Percentiles rank a stretch among this genome's conserved stretches.
These are phyloP conservation scores for Trichoderma gamsii DNA, from an alignment of 495 filamentous ascomycete species.

Conservation along the genomic window DNA sequence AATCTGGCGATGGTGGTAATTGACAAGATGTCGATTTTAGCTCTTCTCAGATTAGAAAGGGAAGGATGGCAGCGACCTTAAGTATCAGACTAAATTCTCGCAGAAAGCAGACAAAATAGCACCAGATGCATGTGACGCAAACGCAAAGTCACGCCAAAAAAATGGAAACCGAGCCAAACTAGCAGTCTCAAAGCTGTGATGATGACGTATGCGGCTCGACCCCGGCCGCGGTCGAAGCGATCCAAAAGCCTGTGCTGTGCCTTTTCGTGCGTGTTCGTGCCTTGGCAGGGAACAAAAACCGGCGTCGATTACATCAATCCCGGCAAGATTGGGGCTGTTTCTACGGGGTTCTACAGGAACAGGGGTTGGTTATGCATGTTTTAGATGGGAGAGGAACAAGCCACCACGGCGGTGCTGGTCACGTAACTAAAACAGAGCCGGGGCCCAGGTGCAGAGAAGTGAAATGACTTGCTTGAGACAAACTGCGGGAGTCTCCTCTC, in stretches of 20 bases:
- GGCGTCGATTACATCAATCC: conserved; percentile 11
- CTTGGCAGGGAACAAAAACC: background rate
- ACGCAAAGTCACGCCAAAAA: conserved; percentile 8
- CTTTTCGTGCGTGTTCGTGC: background rate
- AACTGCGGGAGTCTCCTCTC: background rate
- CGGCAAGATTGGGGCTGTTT: background rate
- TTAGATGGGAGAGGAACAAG: background rate
- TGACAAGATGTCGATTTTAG: background rate
- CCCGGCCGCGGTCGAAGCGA: background rate
- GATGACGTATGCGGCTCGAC: conserved; percentile 14
- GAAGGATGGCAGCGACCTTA: background rate
- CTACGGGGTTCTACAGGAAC: background rate
- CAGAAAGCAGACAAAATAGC: background rate
- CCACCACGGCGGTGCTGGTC: background rate
- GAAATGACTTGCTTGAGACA: background rate
- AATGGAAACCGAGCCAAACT: too few relatives aligned
- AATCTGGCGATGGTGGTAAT: background rate
- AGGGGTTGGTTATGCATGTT: conserved; percentile 11
- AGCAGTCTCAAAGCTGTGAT: conserved; percentile 1
- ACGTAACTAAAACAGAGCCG: background rate
- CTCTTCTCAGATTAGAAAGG: background rate
- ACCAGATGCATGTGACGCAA: background rate
- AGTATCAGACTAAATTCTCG: background rate
- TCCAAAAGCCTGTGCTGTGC: background rate
- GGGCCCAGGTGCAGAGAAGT: background rate